Evolutionary conservation across 1,139 yeast species (phyloP), one percentile per base, ranked within the genome.

Genomic region (Candida pseudoviswanathii): DNA sequence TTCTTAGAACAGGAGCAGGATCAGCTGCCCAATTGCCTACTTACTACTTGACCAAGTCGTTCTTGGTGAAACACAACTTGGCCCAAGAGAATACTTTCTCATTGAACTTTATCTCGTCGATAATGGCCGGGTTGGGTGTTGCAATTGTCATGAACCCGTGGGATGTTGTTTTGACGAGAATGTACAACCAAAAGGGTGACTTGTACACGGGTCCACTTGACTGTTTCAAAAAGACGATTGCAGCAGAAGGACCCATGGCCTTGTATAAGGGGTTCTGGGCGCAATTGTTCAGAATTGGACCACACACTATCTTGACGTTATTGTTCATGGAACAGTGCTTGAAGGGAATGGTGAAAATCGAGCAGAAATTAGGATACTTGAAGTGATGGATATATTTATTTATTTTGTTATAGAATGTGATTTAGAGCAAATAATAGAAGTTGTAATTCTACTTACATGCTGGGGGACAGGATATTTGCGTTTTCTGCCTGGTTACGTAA

Each of bases 111-210:
- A 58, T 80, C 10, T 83, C 97, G 1, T 85, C 95, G 34, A 82
- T 95, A 1, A 73, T 80, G 56, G 86, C 97, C 5, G 99, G 99
- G 42, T 69, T 91, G 45, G 97, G 96, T 56, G 98, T 94, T 30
- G 94, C 96, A 48, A 77, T 92, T 33, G 97, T 89, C 37, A 92
- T 95, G 97, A 92, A 91, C 66, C 98, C 98, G 16, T 90, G 96
- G 84, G 99, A 94, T 67, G 98, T 94, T 48, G 81, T 94, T 48
- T 76, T 94, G 70, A 94, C 99, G 1, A 81, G 99, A 71, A 86
- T 95, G 68, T 94, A 92, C 71, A 94, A 94, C 68, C 98, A 94
- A 67, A 89, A 86, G 68, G 97, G 97, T 37, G 81, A 89, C 61
- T 79, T 88, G 51, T 94, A 94, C 71, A 79, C 73, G 52, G 96